Base-by-base conservation (phyloP, 768 basidiomycete genomes). In the Suillus subalutaceus region DNA sequence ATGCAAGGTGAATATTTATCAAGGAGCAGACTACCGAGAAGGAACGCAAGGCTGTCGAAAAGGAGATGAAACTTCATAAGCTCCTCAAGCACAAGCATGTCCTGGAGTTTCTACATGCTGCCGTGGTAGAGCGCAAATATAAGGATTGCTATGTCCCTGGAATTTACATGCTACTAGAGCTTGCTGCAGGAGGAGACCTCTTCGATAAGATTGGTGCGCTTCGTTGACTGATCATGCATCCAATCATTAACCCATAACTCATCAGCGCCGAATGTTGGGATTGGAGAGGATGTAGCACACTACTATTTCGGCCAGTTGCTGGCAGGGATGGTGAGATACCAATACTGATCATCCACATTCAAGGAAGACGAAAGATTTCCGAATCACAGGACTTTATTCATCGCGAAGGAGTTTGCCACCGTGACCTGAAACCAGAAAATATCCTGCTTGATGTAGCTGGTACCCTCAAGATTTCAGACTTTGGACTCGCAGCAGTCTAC, bases 401-500 rank as follows among this genome's bases (percentile, higher is more conserved):
- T 72, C 76, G 73, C 9, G 88, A 94, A 79, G 97, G 97, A 3
- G 91, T 99, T 23, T 96, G 94, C 71, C 97, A 99, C 74, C 88
- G 97, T 44, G 97, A 99, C 72, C 84, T 99, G 63, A 99, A 99
- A 74, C 97, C 97, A 0, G 97, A 99, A 76, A 99, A 99, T 70
- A 75, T 98, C 20, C 86, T 99, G 3, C 85, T 99, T 0, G 91
- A 95, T 66, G 87, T 85, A 0, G 87, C 89, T 2, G 96, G 96
- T 60, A 82, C 87, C 7, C 88, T 99, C 69, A 98, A 98, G 75
- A 90, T 99, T 62, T 91, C 93, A 0, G 97, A 99, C 75, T 99
- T 99, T 75, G 97, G 97, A 0, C 84, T 99, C 2, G 94, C 93
- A 7, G 88, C 93, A 0, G 94, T 99, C 0, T 99, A 88, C 79